Evolutionary conservation across 1,284 basidiomycete genomes (phyloP), one percentile per base, ranked within the genome.

Genomic region (Puccinia coronata): DNA sequence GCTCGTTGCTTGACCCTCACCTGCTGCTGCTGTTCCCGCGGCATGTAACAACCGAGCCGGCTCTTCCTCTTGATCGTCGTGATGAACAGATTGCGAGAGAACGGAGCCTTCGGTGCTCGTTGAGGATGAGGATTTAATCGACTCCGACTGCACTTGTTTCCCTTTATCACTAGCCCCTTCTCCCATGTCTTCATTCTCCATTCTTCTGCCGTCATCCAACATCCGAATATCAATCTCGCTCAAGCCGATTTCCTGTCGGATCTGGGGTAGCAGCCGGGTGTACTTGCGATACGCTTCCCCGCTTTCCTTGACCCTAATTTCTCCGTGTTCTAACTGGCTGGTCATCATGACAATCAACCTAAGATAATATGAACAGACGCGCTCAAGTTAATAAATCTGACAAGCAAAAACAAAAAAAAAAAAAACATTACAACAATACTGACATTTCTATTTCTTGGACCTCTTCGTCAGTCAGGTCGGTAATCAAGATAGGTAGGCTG

Each of bases 21-120:
- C 11, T 51, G 49, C 49, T 9, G 9, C 49, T 51, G 8, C 43
- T 47, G 43, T 16, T 47, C 8, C 43, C 43, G 16, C 43, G 43
- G 43, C 43, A 16, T 8, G 43, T 47, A n/a, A n/a, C n/a, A 51
- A 20, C 20, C 49, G 49, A 51, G 28, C 55, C 25, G 16, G 55
- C 49, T 11, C 11, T 63, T 47, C n/a, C 28, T 67, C 31, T 4
- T 23, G 23, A 25, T 67, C 63, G 9, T 67, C 63, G 23, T 70
- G 25, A 12, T 28, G 25, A 28, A 70, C 41, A 20, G 67, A 70
- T 36, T 49, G 67, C 1, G 67, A 70, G 36, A 70, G 67, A 14
- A 70, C 67, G 3, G 67, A 70, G 25, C 67, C 67, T 31, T 70
- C 67, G 11, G 67, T 70, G 25, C 25, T 47, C 25, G 67, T 70